Base-by-base conservation (phyloP, 805 yeast species). In the Jamesozyma gamospora region DNA sequence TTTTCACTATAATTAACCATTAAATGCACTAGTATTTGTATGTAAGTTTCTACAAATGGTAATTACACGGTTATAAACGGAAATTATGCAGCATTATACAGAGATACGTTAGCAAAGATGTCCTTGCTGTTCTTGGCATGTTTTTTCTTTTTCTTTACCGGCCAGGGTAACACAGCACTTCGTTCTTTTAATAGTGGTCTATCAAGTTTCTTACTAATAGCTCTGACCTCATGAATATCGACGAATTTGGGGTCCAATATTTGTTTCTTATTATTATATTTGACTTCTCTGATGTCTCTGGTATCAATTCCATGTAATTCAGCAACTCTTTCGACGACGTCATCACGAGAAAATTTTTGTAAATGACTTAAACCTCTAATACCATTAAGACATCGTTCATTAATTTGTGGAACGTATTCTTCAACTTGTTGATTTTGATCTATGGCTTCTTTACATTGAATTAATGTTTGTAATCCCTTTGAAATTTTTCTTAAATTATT, bases 121-220 rank as follows among this genome's bases (percentile, higher is more conserved):
- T 21, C 24, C 24, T 21, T 21, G 24, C 24, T 21, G 24, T 21
- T 21, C 8, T 21, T 21, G 24, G 24, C 5, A 21, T 21, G 24
- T n/a, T 24, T 27, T 38, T 39, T 43, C 29, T 36, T 43, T 9
- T 36, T 37, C 31, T 45, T 51, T 4, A 31, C 25, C 12, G 59
- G 60, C 60, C 62, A 53, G n/a, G 35, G 36, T 19, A 54, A 25
- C 12, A 49, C 32, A 18, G 39, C 43, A 32, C 54, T 47, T 18
- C 46, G 43, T 35, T 49, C 54, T 19, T 40, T 49, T 13, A 45
- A 19, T 19, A 55, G 39, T 11, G 48, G 47, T 34, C 45, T 51
- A 35, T 50, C 57, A 16, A 57, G 32, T 34, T 37, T 51, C 34
- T 43, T 54, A 14, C 49, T 45, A 11, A 58, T 54, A 13, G 47